phyloP scores from a whole-genome alignment of 306 rosid species.

The Quercus variabilis region DNA sequence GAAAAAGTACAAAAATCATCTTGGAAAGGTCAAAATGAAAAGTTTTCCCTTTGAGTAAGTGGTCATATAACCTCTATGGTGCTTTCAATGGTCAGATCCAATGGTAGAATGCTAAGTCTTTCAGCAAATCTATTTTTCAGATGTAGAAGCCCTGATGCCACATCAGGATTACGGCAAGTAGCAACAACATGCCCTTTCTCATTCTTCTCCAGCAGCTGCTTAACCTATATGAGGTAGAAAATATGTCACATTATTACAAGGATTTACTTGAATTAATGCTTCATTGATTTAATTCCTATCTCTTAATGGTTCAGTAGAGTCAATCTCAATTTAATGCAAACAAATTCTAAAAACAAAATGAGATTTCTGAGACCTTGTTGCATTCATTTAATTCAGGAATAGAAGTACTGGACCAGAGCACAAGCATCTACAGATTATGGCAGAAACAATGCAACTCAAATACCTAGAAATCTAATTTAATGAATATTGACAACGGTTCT shows the following conservation, averaged over 20 bases:
- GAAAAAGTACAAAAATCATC: not conserved
- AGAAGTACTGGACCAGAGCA: not conserved
- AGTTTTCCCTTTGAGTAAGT: not conserved
- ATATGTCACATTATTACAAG: constrained; percentile 10
- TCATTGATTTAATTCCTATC: not conserved
- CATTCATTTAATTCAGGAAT: not conserved
- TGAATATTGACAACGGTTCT: not conserved
- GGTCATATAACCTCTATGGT: constrained; percentile 66
- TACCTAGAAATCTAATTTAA: not conserved
- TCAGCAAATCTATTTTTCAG: constrained; percentile 59
- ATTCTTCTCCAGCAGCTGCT: constrained; percentile 67
- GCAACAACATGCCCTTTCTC: constrained; percentile 80
- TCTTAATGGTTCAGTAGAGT: not conserved
- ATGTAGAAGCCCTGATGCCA: constrained; percentile 56
- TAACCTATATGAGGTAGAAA: constrained; percentile 51
- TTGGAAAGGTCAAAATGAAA: not conserved
- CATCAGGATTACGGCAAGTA: constrained; percentile 76
- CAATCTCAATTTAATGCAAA: not conserved
- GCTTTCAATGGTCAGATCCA: constrained; percentile 79
- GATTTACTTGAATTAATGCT: not conserved
- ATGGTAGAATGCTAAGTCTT: constrained; percentile 53
- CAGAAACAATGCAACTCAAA: not conserved
- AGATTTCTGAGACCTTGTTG: not conserved
- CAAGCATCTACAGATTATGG: not conserved
- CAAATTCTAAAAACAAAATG: not conserved